Evolutionary conservation across 1,284 basidiomycete genomes (phyloP).

Genomic region (Melampsora americana): DNA sequence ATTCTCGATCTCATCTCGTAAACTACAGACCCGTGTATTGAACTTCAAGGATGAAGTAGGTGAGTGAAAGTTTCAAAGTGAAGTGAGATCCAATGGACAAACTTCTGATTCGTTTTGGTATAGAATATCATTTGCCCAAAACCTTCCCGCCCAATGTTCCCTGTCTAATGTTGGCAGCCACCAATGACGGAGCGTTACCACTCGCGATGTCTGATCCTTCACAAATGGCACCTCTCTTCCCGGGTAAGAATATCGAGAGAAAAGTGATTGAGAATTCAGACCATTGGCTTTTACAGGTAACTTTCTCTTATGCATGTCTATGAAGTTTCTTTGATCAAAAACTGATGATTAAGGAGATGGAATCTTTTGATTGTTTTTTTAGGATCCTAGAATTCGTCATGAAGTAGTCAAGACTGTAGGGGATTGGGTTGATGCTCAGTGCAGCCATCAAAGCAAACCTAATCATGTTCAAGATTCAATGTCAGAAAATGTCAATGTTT

Average conservation of each 20-base stretch:
- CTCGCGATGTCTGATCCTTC: not conserved
- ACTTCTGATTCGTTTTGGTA: too few relatives aligned
- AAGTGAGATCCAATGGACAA: too few relatives aligned
- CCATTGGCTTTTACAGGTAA: constrained; percentile 5
- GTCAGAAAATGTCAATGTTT: too few relatives aligned
- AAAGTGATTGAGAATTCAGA: not conserved
- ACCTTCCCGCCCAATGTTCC: not conserved
- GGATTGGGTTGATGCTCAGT: constrained; percentile 5
- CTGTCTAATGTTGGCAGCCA: not conserved
- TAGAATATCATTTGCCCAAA: not conserved
- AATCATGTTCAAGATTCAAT: too few relatives aligned
- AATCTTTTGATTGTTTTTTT: not conserved
- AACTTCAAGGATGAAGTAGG: not conserved
- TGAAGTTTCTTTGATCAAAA: not conserved
- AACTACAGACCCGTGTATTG: not conserved
- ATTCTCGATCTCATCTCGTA: not conserved
- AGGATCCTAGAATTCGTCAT: not conserved
- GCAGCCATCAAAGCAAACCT: too few relatives aligned
- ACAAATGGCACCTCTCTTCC: not conserved
- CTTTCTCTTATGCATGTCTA: not conserved
- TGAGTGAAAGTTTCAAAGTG: not conserved
- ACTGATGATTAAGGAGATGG: not conserved
- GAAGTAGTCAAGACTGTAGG: not conserved
- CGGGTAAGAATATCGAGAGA: not conserved
- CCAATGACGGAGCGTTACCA: not conserved